Evolutionary conservation across 352 stramenopile genomes (phyloP).

Genomic region (Thalassiosira exigua): DNA sequence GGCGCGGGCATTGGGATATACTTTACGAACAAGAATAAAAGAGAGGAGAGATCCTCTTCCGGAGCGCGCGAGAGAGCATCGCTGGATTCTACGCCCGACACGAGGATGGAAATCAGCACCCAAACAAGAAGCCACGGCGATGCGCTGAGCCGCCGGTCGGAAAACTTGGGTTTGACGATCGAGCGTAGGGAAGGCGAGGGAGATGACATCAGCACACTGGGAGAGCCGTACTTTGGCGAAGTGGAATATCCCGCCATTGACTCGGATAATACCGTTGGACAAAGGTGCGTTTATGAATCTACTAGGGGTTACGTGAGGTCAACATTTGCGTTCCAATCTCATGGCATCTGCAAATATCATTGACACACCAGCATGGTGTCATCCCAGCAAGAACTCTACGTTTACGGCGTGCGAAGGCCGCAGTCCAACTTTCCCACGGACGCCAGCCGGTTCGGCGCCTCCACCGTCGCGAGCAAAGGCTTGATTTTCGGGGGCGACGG

Average conservation of each 20-base stretch:
- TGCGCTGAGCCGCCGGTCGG: not conserved
- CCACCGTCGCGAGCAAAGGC: not conserved
- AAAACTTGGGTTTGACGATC: no score
- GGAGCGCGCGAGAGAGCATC: not conserved
- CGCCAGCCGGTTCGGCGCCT: not conserved
- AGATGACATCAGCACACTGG: constrained; percentile 41
- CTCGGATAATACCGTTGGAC: constrained; percentile 31
- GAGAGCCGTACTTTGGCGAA: constrained; percentile 35
- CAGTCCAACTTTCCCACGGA: no score
- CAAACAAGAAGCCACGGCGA: not conserved
- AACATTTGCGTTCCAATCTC: no score
- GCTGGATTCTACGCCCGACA: no score
- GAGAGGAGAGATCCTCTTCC: not conserved
- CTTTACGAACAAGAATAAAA: constrained; percentile 6
- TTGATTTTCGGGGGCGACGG: not conserved
- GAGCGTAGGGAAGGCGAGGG: constrained; percentile 4
- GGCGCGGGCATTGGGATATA: constrained; percentile 15
- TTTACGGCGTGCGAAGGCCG: not conserved
- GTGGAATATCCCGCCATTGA: constrained; percentile 14
- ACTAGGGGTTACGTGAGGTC: no score
- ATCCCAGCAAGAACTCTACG: constrained; percentile 15
- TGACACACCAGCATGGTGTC: no score
- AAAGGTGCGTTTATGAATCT: no score
- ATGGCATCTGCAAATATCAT: no score
- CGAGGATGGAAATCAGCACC: not conserved